phyloP scores from a whole-genome alignment of 2,329 filamentous ascomycete species.

The Stachybotrys echinatus region DNA sequence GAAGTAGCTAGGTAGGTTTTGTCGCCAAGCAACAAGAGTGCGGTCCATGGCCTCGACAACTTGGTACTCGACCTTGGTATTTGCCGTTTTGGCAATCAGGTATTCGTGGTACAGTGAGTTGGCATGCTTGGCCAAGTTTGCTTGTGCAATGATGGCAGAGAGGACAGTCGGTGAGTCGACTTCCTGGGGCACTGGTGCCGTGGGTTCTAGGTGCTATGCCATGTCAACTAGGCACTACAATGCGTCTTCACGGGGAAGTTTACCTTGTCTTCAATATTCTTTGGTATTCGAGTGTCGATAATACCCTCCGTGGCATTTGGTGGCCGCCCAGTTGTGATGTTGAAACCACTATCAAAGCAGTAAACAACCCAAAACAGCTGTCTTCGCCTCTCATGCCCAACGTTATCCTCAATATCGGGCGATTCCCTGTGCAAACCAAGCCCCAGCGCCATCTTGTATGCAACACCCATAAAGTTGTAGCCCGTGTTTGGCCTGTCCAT shows the following conservation, averaged over 20 bases:
- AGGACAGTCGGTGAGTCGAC: slow-evolving; percentile 31
- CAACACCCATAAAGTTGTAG: slow-evolving; percentile 42
- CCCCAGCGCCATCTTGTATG: slow-evolving; percentile 39
- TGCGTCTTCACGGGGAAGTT: background rate
- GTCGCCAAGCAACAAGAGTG: slow-evolving; percentile 25
- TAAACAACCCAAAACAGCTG: slow-evolving; percentile 29
- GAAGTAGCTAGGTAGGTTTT: slow-evolving; percentile 27
- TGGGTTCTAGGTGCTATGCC: slow-evolving; percentile 5
- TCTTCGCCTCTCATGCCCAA: slow-evolving; percentile 21
- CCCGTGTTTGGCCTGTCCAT: slow-evolving; percentile 40
- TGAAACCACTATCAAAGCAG: slow-evolving; percentile 36
- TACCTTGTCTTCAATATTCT: slow-evolving; percentile 35
- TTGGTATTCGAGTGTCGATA: slow-evolving; percentile 30
- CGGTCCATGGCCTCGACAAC: slow-evolving; percentile 32
- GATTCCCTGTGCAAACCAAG: slow-evolving; percentile 39
- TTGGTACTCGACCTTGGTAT: slow-evolving; percentile 26
- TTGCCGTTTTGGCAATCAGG: slow-evolving; percentile 29
- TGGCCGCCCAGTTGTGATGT: slow-evolving; percentile 38
- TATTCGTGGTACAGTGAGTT: slow-evolving; percentile 35
- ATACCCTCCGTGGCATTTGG: slow-evolving; percentile 28
- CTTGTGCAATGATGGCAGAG: slow-evolving; percentile 34
- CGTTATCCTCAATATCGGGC: slow-evolving; percentile 12
- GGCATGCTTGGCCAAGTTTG: slow-evolving; percentile 32
- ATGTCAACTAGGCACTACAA: background rate
- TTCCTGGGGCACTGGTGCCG: slow-evolving; percentile 12